phyloP scores from a whole-genome alignment of 495 filamentous ascomycete species.

The Lophiostoma macrostomum region DNA sequence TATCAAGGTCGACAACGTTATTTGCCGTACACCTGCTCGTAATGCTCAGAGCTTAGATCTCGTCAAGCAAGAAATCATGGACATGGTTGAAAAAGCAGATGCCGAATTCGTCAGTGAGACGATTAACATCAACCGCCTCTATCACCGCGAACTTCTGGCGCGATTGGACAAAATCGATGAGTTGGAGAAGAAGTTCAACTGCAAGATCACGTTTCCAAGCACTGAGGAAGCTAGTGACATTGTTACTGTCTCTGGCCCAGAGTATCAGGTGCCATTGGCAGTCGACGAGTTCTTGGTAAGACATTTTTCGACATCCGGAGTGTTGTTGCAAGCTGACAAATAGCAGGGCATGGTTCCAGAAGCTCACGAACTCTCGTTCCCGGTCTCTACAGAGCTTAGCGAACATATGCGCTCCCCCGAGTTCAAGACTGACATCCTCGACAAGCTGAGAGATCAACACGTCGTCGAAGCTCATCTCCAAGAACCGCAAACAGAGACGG shows the following conservation, averaged over 20 bases:
- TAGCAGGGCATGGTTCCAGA: slow-evolving; percentile 89
- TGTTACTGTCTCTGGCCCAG: slow-evolving; percentile 89
- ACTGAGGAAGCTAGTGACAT: slow-evolving; percentile 96
- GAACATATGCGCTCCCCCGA: slow-evolving; percentile 74
- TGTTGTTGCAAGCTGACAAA: slow-evolving; percentile 35
- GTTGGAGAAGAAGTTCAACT: slow-evolving; percentile 97
- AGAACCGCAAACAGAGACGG: slow-evolving; percentile 35
- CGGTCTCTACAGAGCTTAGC: slow-evolving; percentile 66
- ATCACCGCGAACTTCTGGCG: slow-evolving; percentile 87
- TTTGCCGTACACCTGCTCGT: slow-evolving; percentile 93
- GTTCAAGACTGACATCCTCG: slow-evolving; percentile 71
- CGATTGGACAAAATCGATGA: slow-evolving; percentile 87
- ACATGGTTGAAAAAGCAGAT: slow-evolving; percentile 97
- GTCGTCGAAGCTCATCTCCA: slow-evolving; percentile 77
- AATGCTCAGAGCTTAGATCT: slow-evolving; percentile 95
- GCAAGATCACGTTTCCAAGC: slow-evolving; percentile 95
- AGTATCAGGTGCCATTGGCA: slow-evolving; percentile 94
- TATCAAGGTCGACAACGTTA: slow-evolving; percentile 97
- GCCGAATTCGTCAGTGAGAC: slow-evolving; percentile 93
- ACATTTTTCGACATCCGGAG: neutral
- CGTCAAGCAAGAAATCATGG: slow-evolving; percentile 98
- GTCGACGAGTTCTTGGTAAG: slow-evolving; percentile 89
- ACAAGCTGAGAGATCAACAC: slow-evolving; percentile 85
- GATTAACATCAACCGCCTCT: slow-evolving; percentile 88
- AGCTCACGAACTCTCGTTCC: slow-evolving; percentile 83